Evolutionary conservation across 805 yeast species (phyloP).

Genomic region (Metschnikowia amazonensis): DNA sequence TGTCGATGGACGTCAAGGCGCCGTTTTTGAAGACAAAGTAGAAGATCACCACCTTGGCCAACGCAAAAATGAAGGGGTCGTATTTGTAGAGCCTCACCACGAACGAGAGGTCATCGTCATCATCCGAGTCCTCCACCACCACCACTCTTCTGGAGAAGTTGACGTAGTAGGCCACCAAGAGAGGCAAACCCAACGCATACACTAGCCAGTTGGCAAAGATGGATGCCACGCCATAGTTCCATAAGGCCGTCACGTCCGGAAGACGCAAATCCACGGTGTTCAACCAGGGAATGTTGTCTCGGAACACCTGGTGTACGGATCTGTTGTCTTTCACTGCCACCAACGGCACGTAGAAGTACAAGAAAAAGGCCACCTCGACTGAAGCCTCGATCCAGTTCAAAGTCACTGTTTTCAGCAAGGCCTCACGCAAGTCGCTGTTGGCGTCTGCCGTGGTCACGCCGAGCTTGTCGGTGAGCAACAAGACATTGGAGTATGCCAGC

Average conservation of each 20-base stretch:
- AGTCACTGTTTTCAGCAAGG: constrained; percentile 34
- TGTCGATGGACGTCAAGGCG: constrained; percentile 25
- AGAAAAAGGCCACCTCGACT: constrained; percentile 29
- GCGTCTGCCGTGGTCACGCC: constrained; percentile 35
- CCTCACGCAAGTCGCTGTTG: constrained; percentile 38
- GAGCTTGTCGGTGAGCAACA: constrained; percentile 31
- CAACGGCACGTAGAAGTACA: constrained; percentile 33
- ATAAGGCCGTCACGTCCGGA: constrained; percentile 37
- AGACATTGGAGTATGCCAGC: constrained; percentile 21
- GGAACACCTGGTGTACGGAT: constrained; percentile 34
- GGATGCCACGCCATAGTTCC: constrained; percentile 26
- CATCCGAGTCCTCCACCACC: constrained; percentile 22
- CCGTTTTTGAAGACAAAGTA: constrained; percentile 32
- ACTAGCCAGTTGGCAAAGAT: constrained; percentile 39
- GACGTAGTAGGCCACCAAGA: constrained; percentile 45
- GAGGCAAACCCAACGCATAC: constrained; percentile 40
- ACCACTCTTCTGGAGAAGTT: constrained; percentile 46
- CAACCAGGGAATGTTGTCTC: constrained; percentile 29
- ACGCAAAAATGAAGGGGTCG: constrained; percentile 55
- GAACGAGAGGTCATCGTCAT: constrained; percentile 10
- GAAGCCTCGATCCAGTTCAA: constrained; percentile 33
- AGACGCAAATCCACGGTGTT: constrained; percentile 22
- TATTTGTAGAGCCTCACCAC: constrained; percentile 35
- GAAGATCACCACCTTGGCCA: constrained; percentile 41
- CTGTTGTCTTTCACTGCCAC: constrained; percentile 34